A percentile compares a stretch with the other conserved stretches of the same genome.
phyloP scores from a whole-genome alignment of 1,284 basidiomycete species.

The Ceratorhiza oryzae-sativae region DNA sequence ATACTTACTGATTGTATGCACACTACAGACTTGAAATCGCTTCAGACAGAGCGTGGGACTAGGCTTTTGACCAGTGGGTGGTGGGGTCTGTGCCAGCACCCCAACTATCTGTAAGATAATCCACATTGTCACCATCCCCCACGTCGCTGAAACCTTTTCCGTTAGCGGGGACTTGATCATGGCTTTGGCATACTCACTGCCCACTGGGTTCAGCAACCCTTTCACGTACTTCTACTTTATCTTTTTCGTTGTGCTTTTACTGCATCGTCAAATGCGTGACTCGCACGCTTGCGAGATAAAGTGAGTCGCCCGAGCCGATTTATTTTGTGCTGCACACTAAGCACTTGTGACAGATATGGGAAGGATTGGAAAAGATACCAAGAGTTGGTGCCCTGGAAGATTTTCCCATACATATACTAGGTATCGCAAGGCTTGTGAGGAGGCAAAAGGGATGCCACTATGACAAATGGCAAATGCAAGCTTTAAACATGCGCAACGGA shows the following conservation, averaged over 20 bases:
- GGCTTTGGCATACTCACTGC: slow-evolving; percentile 93
- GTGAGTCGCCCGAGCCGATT: slow-evolving; percentile 54
- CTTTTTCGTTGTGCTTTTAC: slow-evolving; percentile 89
- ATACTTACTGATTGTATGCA: background rate
- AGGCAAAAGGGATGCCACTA: too few species aligned
- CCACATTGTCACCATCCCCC: background rate
- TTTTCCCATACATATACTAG: slow-evolving; percentile 86
- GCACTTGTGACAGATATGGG: slow-evolving; percentile 59
- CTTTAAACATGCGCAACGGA: too few species aligned
- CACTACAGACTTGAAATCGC: slow-evolving; percentile 72
- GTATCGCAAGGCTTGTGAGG: background rate
- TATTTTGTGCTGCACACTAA: background rate
- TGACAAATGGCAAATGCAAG: too few species aligned
- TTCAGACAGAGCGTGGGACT: slow-evolving; percentile 86
- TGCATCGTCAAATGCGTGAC: slow-evolving; percentile 91
- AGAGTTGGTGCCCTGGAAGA: slow-evolving; percentile 81
- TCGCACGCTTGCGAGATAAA: slow-evolving; percentile 92
- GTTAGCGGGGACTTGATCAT: slow-evolving; percentile 83
- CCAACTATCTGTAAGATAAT: slow-evolving; percentile 81
- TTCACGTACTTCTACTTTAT: slow-evolving; percentile 95
- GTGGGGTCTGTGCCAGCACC: slow-evolving; percentile 96
- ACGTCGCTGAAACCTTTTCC: slow-evolving; percentile 25
- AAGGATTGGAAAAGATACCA: slow-evolving; percentile 91
- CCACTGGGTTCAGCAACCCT: slow-evolving; percentile 89
- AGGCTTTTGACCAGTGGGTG: slow-evolving; percentile 94